Base-by-base conservation (phyloP, 441 rosid species). In the Arabidopsis lyrata region DNA sequence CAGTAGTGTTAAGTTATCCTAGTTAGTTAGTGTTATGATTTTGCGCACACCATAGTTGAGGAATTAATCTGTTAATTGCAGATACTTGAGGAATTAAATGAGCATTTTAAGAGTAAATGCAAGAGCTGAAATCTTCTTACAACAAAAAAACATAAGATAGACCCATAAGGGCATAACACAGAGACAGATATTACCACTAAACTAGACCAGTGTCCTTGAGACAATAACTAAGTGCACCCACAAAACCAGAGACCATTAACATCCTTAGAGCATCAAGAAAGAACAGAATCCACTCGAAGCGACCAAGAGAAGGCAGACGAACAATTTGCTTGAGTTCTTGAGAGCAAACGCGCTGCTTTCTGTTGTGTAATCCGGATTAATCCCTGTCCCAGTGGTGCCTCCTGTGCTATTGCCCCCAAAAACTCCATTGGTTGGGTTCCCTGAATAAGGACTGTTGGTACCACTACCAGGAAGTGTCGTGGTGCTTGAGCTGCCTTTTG, bases 371-470 rank as follows among this genome's bases (percentile, higher is more conserved):
- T 93, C 97, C 16, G 86, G 85, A 80, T 90, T 89, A 15, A 84
- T 76, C 62, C 93, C 87, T 0, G 84, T 53, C 11, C 84, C 84
- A 3, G 88, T 64, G 7, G 87, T 85, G 32, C 18, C 18, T 49
- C 83, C 87, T 0, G 81, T 78, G 70, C 88, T 83, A n/a, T 63
- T 78, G 53, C 81, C 87, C 77, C 90, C 91, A 45, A 90, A 61
- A 35, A 78, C 88, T 72, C 97, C 97, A 3, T 76, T 88, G 15
- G 89, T 68, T 10, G 92, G 84, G 14, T 87, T 85, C 15, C 84
- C 73, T 1, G 83, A 45, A 74, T 81, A 92, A 1, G 96, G 58
- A 77, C 84, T 74, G 69, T 69, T 75, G 38, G 73, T 68, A 5
- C 50, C 48, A 42, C 16, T 42, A 14, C 83, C 80, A 1, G 90